Evolutionary conservation across 2,329 filamentous ascomycete genomes (phyloP), one percentile per base, ranked within the genome.

Genomic region (Alternaria atra): DNA sequence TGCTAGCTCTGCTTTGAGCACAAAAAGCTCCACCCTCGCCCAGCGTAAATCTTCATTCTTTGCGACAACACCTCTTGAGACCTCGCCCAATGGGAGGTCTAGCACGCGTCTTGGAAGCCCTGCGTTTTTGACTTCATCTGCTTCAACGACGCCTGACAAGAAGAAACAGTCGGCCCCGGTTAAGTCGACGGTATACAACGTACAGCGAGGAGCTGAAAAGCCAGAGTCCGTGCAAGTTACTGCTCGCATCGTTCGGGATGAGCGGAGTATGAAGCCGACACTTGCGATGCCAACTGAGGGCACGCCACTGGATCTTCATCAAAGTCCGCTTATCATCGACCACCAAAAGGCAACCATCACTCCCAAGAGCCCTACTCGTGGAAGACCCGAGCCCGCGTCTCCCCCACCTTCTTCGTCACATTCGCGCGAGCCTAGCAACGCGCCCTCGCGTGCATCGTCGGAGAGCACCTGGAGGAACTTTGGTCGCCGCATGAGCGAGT

Each of bases 221-320:
- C 86, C 89, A 5, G 92, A 94, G 71, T 94, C 92, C 0, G 88
- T 97, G n/a, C 94, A 93, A 46, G 93, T 97, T 10, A 95, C 91
- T 17, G 92, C 94, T 50, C 88, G 90, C 52, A 97, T 97, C 64
- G 83, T 97, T 37, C 88, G 92, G 48, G 90, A 91, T 66, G 82
- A 85, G 10, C 72, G 68, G 35, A 68, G 66, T 23, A 71, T 67
- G 60, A 72, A 72, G 58, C 74, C 73, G 17, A 67, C 69, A n/a
- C 58, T 78, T 35, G 68, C 68, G 2, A 77, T 76, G 76, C 77
- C 74, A 17, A 76, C 58, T 84, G 91, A 69, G 87, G 88, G 67
- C 80, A 85, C 51, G 12, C 73, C 76, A n/a, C 64, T 84, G 39
- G 83, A 84, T 66, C 75, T 86, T 60, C 80, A 87, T 78, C 73